phyloP scores from a whole-genome alignment of 768 basidiomycete species.

The Cantharellus anzutake region DNA sequence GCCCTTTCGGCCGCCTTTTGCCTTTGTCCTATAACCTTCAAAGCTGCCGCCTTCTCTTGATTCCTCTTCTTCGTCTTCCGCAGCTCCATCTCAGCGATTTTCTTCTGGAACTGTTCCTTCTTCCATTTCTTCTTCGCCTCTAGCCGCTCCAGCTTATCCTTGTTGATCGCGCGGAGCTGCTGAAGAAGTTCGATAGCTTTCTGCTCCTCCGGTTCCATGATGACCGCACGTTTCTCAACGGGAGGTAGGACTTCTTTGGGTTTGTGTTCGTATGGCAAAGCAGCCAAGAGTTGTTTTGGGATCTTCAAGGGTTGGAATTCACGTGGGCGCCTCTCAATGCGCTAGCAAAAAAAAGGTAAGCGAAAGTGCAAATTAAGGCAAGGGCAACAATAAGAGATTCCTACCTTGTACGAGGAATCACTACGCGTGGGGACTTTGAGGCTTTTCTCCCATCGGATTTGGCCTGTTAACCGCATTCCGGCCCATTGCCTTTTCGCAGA shows the following conservation, averaged over 20 bases:
- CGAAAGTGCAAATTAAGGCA: background rate
- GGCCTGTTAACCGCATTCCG: slow-evolving; percentile 92
- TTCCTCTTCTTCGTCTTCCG: slow-evolving; percentile 46
- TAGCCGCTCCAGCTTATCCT: slow-evolving; percentile 63
- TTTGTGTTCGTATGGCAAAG: slow-evolving; percentile 84
- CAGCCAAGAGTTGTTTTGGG: slow-evolving; percentile 75
- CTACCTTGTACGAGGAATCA: slow-evolving; percentile 73
- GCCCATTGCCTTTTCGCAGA: slow-evolving; percentile 69
- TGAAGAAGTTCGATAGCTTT: slow-evolving; percentile 79
- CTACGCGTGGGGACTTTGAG: slow-evolving; percentile 61
- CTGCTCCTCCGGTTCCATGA: slow-evolving; percentile 91
- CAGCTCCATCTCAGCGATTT: slow-evolving; percentile 48
- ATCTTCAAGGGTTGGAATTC: slow-evolving; percentile 84
- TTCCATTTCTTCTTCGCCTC: slow-evolving; percentile 78
- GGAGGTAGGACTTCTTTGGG: slow-evolving; percentile 55
- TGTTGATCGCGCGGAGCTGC: slow-evolving; percentile 80
- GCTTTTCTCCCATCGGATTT: slow-evolving; percentile 72
- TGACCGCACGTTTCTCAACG: slow-evolving; percentile 82
- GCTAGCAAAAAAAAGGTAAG: slow-evolving; percentile 13
- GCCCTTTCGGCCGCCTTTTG: slow-evolving; percentile 29
- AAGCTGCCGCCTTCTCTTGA: slow-evolving; percentile 57
- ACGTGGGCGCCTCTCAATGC: slow-evolving; percentile 55
- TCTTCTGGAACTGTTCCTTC: slow-evolving; percentile 47
- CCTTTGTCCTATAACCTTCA: slow-evolving; percentile 54
- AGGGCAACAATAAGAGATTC: slow-evolving; percentile 1